Conservation (phyloP, 805 yeast species). For the Kodamaea neixiangensis region DNA sequence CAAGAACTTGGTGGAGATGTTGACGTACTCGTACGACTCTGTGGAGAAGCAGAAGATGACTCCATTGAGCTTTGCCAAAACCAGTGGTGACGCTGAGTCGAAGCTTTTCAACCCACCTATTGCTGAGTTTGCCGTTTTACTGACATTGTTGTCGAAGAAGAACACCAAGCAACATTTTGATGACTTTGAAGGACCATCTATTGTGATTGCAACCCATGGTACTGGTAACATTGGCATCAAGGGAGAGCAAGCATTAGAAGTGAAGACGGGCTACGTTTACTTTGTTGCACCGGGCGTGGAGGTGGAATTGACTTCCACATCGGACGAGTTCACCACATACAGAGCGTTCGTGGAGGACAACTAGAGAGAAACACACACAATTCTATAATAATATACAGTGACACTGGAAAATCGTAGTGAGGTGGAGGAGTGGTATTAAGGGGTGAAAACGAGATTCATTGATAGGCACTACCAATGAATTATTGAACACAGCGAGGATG, state of each 20-base stretch:
- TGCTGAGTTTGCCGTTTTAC: conserved; percentile 92
- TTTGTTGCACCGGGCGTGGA: conserved; percentile 79
- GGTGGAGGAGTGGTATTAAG: too few relatives aligned
- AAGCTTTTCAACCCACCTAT: conserved; percentile 92
- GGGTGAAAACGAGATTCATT: too few relatives aligned
- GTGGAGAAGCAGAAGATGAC: conserved; percentile 94
- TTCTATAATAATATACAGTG: neutral
- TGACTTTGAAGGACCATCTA: conserved; percentile 82
- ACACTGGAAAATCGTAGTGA: neutral
- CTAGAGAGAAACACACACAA: neutral
- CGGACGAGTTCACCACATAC: conserved; percentile 67
- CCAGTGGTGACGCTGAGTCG: conserved; percentile 63
- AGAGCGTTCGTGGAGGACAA: conserved; percentile 84
- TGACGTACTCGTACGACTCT: conserved; percentile 85
- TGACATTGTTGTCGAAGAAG: conserved; percentile 60
- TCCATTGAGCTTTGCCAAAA: conserved; percentile 55
- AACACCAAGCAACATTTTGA: conserved; percentile 57
- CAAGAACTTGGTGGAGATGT: conserved; percentile 80
- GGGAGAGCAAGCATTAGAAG: conserved; percentile 39
- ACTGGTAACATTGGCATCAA: conserved; percentile 56
- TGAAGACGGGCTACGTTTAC: conserved; percentile 75
- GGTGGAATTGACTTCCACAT: conserved; percentile 57
- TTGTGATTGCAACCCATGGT: conserved; percentile 83
- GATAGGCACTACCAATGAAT: too few relatives aligned
- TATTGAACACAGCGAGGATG: too few relatives aligned